A percentile compares a stretch with the other conserved stretches of the same genome.
These are phyloP conservation scores for Stipa capillata DNA, from an alignment of 176 grass and related monocot species.

Conservation along the genomic window DNA sequence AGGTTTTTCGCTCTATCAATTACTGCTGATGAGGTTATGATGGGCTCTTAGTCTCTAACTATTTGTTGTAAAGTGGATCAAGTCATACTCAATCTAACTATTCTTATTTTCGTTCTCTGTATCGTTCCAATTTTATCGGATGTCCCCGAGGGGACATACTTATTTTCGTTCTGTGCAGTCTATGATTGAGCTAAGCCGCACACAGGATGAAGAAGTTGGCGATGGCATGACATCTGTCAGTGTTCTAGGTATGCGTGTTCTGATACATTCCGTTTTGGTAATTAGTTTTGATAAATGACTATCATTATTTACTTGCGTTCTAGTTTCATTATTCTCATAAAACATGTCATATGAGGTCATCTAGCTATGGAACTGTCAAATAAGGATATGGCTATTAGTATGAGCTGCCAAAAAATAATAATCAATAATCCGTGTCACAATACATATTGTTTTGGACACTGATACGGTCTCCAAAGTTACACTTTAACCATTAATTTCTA, in stretches of 20 bases:
- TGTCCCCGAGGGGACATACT: no score
- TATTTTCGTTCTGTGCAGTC: conserved; percentile 29
- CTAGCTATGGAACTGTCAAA: not conserved
- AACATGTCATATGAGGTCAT: not conserved
- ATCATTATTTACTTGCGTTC: not conserved
- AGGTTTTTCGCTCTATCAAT: not conserved
- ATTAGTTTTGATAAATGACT: not conserved
- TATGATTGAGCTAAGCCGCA: conserved; percentile 99
- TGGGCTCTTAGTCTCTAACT: not conserved
- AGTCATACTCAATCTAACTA: not conserved
- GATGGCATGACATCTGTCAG: conserved; percentile 99
- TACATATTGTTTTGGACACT: no score
- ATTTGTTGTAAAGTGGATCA: not conserved
- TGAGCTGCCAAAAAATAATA: not conserved
- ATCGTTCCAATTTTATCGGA: no score
- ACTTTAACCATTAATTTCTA: no score
- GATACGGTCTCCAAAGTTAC: no score
- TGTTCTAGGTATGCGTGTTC: conserved; percentile 69
- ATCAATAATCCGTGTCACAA: no score
- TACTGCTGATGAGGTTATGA: not conserved
- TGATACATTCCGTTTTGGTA: not conserved
- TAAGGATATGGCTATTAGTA: not conserved
- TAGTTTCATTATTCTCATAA: not conserved
- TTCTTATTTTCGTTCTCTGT: no score
- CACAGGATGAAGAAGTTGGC: conserved; percentile 98